Evolutionary conservation across 345 rosid species (phyloP), one percentile per base, ranked within the genome.

Genomic region (Brassica cretica): DNA sequence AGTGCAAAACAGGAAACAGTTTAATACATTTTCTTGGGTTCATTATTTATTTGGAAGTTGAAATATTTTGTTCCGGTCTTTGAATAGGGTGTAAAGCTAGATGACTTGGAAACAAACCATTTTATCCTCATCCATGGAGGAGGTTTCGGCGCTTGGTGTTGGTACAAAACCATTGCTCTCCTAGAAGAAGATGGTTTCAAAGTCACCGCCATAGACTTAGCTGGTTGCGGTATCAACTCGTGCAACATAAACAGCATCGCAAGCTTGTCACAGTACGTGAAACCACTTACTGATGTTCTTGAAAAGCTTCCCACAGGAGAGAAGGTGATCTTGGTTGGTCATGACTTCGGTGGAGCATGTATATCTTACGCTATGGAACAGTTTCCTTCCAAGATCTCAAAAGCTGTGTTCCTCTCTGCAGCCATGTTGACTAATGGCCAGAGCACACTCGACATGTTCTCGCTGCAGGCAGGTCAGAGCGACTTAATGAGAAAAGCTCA

Each of bases 81-180:
- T 79, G 63, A 76, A 25, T 87, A 95, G 98, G 96, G 89, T 41
- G 16, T 88, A 25, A 84, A 91, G 82, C 85, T 87, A 21, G 90
- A 87, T 70, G 91, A 87, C 71, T 90, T 95, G 51, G 99, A 95
- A 77, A 89, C 97, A 74, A 83, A 82, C 76, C 93, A 95, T 79
- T 86, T 95, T 68, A 86, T 93, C 25, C 97, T 93, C 76, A 92
- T 93, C 56, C 98, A 95, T 81, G 98, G 98, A 70, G 99, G 99
- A 59, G 98, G 98, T 29, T 95, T 90, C 80, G 99, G 99, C 1
- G 99, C 99, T 68, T 95, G 99, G 99, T 93, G 99, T 80, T 95
- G 99, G 99, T 95, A 95, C 78, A 95, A 93, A 85, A 86, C 98
- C 64, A 91, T 95, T 46, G 93, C 99, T 39, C 92, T 89, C 70